Conservation (phyloP, 192 early-diverging fungal genomes). For the Coemansia sp. region DNA sequence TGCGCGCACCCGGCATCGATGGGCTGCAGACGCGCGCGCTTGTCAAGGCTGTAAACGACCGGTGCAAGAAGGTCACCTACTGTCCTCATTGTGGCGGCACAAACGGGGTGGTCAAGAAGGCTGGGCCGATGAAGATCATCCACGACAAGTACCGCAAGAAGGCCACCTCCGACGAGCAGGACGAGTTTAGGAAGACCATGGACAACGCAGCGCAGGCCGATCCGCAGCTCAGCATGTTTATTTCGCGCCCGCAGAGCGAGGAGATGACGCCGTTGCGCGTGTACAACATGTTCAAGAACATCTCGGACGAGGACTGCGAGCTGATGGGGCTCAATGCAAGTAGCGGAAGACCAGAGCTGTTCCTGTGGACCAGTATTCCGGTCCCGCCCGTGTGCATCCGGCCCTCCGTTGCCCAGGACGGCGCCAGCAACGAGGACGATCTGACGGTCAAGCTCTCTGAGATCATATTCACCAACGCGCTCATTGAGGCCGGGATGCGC, state of each 20-base stretch:
- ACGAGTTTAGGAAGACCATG: constrained; percentile 73
- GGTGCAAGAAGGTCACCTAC: constrained; percentile 82
- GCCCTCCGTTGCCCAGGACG: constrained; percentile 92
- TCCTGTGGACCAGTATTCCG: constrained; percentile 91
- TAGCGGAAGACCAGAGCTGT: constrained; percentile 84
- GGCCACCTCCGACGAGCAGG: constrained; percentile 73
- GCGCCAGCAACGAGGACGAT: constrained; percentile 95
- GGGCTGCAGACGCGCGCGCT: constrained; percentile 73
- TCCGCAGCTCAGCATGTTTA: constrained; percentile 73
- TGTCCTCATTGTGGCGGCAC: constrained; percentile 80
- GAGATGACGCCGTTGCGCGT: constrained; percentile 93
- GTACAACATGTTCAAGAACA: constrained; percentile 79
- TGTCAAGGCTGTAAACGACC: constrained; percentile 79
- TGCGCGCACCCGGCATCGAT: constrained; percentile 81
- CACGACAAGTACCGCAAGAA: constrained; percentile 93
- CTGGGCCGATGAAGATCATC: constrained; percentile 88
- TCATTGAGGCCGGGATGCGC: constrained; percentile 58
- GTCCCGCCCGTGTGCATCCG: constrained; percentile 96
- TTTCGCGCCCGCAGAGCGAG: constrained; percentile 79
- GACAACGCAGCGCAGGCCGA: constrained; percentile 68
- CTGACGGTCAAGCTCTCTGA: constrained; percentile 94
- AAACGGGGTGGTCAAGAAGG: constrained; percentile 95
- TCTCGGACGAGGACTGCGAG: constrained; percentile 93
- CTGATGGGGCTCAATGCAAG: constrained; percentile 86
- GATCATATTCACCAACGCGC: constrained; percentile 86